Conservation (phyloP, 169 alveolate species). For the Plasmodium falciparum region DNA sequence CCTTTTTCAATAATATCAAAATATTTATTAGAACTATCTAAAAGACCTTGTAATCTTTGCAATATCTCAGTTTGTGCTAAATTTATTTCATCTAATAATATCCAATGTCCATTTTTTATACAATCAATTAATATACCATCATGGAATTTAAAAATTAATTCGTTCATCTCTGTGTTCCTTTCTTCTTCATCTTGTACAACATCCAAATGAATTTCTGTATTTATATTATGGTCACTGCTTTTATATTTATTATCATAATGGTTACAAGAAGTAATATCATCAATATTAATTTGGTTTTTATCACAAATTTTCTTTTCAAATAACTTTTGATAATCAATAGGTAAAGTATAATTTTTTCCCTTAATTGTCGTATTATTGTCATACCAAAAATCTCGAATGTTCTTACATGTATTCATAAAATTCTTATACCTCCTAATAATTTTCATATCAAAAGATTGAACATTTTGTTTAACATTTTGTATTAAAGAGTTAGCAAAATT, state of each 20-base stretch:
- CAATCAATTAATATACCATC: constrained; percentile 98
- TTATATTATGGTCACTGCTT: neutral
- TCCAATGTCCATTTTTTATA: constrained; percentile 98
- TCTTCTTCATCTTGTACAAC: constrained; percentile 23
- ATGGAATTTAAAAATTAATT: constrained; percentile 91
- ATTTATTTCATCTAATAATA: constrained; percentile 99
- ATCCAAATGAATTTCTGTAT: constrained; percentile 15
- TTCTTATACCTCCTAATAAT: constrained; percentile 12
- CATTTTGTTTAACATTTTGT: constrained; percentile 20
- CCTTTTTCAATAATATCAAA: constrained; percentile 90
- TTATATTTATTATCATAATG: neutral
- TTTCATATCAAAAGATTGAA: constrained; percentile 45
- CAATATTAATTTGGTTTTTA: neutral
- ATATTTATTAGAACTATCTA: constrained; percentile 44
- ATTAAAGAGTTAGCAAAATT: constrained; percentile 28
- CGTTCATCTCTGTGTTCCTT: neutral
- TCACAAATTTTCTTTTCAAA: neutral
- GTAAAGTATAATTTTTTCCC: constrained; percentile 23
- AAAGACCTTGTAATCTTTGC: constrained; percentile 89
- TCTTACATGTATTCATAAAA: constrained; percentile 32
- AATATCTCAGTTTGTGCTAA: constrained; percentile 97
- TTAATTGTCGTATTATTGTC: neutral
- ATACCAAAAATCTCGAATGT: constrained; percentile 39
- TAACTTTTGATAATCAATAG: constrained; percentile 20
- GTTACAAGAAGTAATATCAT: neutral